Base-by-base conservation (phyloP, 495 filamentous ascomycete genomes). In the Glarea lozoyensis region DNA sequence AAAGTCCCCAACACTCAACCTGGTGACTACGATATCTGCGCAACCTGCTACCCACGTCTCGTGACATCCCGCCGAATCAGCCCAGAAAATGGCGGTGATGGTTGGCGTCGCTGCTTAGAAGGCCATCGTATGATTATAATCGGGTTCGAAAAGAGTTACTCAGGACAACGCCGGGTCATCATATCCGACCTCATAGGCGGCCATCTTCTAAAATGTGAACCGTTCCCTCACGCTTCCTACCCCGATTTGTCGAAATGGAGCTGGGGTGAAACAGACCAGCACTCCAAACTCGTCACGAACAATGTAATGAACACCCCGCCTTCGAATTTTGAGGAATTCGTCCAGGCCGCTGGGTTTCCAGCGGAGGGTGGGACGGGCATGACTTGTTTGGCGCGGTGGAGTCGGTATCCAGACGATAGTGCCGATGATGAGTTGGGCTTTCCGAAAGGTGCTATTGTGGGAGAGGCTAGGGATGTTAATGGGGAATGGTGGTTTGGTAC, bases 41-140 rank as follows among this genome's bases (percentile, higher is more conserved):
- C 66, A 5, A 62, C 73, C 13, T 95, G 88, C 64, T 95, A 94
- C 61, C 58, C 67, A 25, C 68, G 67, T 24, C 69, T 88, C 11
- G 71, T 84, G 3, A 58, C 66, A 7, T 68, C 63, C 0, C 71
- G 74, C 21, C 74, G 70, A 27, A 77, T 94, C 46, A 75, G 71
- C 49, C 61, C 66, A 11, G 85, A 88, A 46, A 85, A 93, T 49
- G 87, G 88, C 0, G 68, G 73, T 40, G 66, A 62, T 19, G 88
- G 88, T 3, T 94, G 88, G 88, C 72, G 88, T 9, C 72, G 84
- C 18, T 95, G 88, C 54, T 65, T 76, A 0, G 59, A 66, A 27
- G 84, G 83, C n/a, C 88, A 95, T 55, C 75, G 88, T 6, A 92
- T 94, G 84, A 76, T 81, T 0, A 63, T 92, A n/a, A 63, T 88